Evolutionary conservation across 1,284 basidiomycete species (phyloP), one percentile per base, ranked within the genome.

Genomic region (Somion occarium): DNA sequence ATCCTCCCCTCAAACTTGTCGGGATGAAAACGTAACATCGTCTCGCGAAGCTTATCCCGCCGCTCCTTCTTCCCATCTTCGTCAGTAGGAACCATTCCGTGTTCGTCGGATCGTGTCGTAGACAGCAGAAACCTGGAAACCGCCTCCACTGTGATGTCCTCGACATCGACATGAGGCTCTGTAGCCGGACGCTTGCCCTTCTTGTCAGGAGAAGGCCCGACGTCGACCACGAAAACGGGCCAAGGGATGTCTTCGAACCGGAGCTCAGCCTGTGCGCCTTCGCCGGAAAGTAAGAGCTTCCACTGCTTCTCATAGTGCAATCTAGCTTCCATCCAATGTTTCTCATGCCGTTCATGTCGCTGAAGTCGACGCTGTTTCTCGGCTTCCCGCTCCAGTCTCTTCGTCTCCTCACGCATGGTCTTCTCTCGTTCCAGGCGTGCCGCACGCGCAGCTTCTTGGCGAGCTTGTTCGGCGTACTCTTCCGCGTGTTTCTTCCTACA

Each of bases 1-100:
- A 90, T 72, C 42, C 88, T 75, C 7, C 83, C 81, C 62, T 91
- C 85, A 59, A 93, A 93, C 59, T 91, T 88, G 68, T 94, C 91
- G 0, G 91, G 91, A 64, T 93, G 91, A 64, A 89, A 93, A 12
- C 85, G 78, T 27, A 91, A 65, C 62, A 92, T 78, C 0, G 85
- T 79, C 62, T 90, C 87, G 55, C 86, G 73, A 37, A 92, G 64
- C 49, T 76, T 80, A 38, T 87, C 86, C 61, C 80, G 84, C 45
- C 73, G 69, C 38, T 59, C 59, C 58, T 63, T 70, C 54, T 63
- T 68, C 7, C 52, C 57, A 24, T 64, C 63, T 48, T 51, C 52
- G 23, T 59, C 59, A 1, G 23, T 42, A 7, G 46, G 18, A 4
- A 18, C 25, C 13, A 41, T 5, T 23, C 41, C 13, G 25, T 50